Evolutionary conservation across 768 basidiomycete genomes (phyloP).

Genomic region (Amanita pallidorosea): DNA sequence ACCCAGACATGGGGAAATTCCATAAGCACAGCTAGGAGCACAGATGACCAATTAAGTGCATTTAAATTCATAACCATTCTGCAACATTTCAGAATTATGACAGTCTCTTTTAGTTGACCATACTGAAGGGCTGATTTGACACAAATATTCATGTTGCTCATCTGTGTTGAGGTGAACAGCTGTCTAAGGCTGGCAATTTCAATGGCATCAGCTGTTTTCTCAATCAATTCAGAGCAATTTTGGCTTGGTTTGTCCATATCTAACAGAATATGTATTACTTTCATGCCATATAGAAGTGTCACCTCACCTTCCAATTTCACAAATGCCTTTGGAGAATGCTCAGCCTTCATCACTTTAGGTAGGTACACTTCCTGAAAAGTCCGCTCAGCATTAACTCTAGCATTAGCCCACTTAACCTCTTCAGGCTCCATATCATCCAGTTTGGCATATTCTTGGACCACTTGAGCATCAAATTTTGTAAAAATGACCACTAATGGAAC

Average conservation of each 20-base stretch:
- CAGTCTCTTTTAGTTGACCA: background rate
- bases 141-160: too few species aligned
- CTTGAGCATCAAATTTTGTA: conserved; percentile 24
- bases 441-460: conserved; percentile 11
- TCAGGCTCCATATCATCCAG: conserved; percentile 6
- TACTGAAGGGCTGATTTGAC: conserved; percentile 6
- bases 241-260: too few species aligned
- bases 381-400: background rate
- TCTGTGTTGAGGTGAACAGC: too few species aligned
- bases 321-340: too few species aligned
- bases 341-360: too few species aligned
- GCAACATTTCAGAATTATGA: background rate
- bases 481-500: conserved; percentile 29
- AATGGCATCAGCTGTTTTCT: conserved; percentile 13
- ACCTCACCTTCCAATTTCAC: too few species aligned
- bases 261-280: too few species aligned
- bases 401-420: conserved; percentile 6
- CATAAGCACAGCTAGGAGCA: background rate
- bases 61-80: background rate
- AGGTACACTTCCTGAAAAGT: too few species aligned
- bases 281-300: too few species aligned
- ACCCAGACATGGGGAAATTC: background rate
- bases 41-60: background rate
- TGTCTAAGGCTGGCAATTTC: conserved; percentile 8
- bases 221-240: conserved; percentile 10